A percentile compares a stretch with the other conserved stretches of the same genome.
These are phyloP conservation scores for Mycothermus thermophilus DNA, from an alignment of 495 filamentous ascomycete genomes.

Conservation along the genomic window DNA sequence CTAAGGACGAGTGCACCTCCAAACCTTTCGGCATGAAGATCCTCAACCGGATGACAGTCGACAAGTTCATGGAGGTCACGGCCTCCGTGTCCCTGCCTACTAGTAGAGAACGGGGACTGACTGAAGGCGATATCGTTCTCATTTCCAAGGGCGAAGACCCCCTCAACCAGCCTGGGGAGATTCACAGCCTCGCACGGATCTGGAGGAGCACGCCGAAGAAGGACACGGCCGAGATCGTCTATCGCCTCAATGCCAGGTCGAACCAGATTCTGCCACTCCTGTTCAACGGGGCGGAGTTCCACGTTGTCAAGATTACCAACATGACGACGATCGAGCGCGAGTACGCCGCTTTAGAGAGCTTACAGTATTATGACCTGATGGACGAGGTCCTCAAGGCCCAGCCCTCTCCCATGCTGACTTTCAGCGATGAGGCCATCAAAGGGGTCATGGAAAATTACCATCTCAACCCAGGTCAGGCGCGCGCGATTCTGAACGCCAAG, in stretches of 20 bases:
- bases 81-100: slow-evolving; percentile 56
- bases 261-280: slow-evolving; percentile 28
- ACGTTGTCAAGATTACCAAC: slow-evolving; percentile 67
- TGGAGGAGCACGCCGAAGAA: slow-evolving; percentile 66
- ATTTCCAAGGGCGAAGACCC: slow-evolving; percentile 61
- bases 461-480: slow-evolving; percentile 82
- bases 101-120: slow-evolving; percentile 54
- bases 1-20: slow-evolving; percentile 69
- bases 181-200: slow-evolving; percentile 79
- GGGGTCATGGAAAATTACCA: slow-evolving; percentile 58
- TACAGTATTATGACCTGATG: slow-evolving; percentile 92
- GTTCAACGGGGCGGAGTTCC: slow-evolving; percentile 50
- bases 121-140: slow-evolving; percentile 80
- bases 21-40: slow-evolving; percentile 74
- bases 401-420: slow-evolving; percentile 72
- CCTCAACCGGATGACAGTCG: slow-evolving; percentile 72
- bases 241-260: slow-evolving; percentile 52
- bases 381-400: slow-evolving; percentile 78
- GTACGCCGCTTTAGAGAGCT: slow-evolving; percentile 74
- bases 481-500: slow-evolving; percentile 76
- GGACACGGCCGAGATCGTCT: slow-evolving; percentile 66
- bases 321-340: slow-evolving; percentile 89
- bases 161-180: slow-evolving; percentile 42
- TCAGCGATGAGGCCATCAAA: slow-evolving; percentile 55
- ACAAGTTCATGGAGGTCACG: slow-evolving; percentile 84